Base-by-base conservation (phyloP, 2,329 filamentous ascomycete species). In the Ilyonectria robusta region DNA sequence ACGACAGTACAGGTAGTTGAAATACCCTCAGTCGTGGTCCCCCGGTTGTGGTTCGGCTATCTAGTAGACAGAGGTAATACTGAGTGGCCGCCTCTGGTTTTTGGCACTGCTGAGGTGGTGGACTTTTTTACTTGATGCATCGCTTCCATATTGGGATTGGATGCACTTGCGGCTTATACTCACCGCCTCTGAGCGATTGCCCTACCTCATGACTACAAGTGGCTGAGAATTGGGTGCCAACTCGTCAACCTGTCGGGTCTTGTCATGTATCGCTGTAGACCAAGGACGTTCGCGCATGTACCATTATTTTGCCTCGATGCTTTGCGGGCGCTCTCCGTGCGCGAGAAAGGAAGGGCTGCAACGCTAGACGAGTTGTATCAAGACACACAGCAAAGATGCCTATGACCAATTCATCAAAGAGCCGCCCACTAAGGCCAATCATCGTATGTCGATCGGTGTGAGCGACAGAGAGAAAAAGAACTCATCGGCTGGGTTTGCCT, bases 351-450 rank as follows among this genome's bases (percentile, higher is more conserved):
- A 13, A 33, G 48, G 29, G 48, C n/a, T 33, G 48, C 29, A 51
- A 51, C 48, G 48, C 48, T 51, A 51, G 48, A 19, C 26, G 26
- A 33, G 17, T n/a, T 42, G 40, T 42, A 19, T 55, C 8, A 15
- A 42, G 21, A 53, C 37, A 19, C 19, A 19, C 26, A 26, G 3
- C 48, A 33, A 55, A 55, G 10, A 26, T 56, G 21, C 15, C 31
- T 19, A n/a, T 51, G 51, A 40, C 31, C 50, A 19, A 44, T 9
- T 51, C 17, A 33, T 19, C 26, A 21, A 51, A 6, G 26, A 19
- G 21, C 23, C 37, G 35, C 35, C 47, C 26, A 48, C n/a, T 15
- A 5, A 57, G 23, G 23, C 44, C 54, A 57, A 58, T 59, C 54
- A 58, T 26, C 13, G 33, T 31, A 8, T 13, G 11, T 64, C 33